Conservation (phyloP, 257 asterid species). For the Fraxinus excelsior region DNA sequence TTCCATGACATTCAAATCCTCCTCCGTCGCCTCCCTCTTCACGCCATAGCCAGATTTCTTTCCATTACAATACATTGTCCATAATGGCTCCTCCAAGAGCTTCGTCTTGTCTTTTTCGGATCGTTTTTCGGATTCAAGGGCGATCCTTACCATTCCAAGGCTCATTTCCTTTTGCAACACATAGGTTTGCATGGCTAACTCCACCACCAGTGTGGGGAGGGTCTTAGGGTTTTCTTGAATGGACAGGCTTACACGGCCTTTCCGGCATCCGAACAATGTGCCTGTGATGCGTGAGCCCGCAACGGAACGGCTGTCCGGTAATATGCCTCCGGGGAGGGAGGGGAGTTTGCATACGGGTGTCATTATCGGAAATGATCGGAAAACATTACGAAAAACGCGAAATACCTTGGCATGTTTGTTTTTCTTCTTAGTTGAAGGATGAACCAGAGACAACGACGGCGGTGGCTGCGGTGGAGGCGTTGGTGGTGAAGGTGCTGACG, state of each 20-base stretch:
- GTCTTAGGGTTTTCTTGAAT: slow-evolving; percentile 46
- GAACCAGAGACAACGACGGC: slow-evolving; percentile 31
- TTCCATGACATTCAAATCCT: slow-evolving; percentile 48
- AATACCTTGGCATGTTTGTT: slow-evolving; percentile 26
- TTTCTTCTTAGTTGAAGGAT: slow-evolving; percentile 35
- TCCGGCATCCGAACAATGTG: slow-evolving; percentile 46
- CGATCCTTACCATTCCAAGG: slow-evolving; percentile 49
- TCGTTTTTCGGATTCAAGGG: slow-evolving; percentile 45
- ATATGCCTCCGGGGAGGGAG: slow-evolving; percentile 36
- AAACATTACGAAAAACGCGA: slow-evolving; percentile 38
- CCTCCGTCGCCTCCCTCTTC: slow-evolving; percentile 40
- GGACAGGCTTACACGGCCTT: slow-evolving; percentile 44
- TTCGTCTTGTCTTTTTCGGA: slow-evolving; percentile 33
- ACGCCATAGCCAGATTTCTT: slow-evolving; percentile 44
- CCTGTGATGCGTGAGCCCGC: slow-evolving; percentile 35
- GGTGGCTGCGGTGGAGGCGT: slow-evolving; percentile 16
- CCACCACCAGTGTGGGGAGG: slow-evolving; percentile 43
- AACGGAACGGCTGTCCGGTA: slow-evolving; percentile 1
- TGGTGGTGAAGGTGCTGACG: slow-evolving; percentile 15
- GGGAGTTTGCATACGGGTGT: slow-evolving; percentile 43
- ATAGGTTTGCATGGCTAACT: slow-evolving; percentile 46
- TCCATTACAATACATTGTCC: slow-evolving; percentile 52
- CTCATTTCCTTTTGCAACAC: slow-evolving; percentile 47
- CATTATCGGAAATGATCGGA: slow-evolving; percentile 50
- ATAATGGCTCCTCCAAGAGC: slow-evolving; percentile 44